phyloP scores from a whole-genome alignment of 331 rosid species.

The Malus hybrid region DNA sequence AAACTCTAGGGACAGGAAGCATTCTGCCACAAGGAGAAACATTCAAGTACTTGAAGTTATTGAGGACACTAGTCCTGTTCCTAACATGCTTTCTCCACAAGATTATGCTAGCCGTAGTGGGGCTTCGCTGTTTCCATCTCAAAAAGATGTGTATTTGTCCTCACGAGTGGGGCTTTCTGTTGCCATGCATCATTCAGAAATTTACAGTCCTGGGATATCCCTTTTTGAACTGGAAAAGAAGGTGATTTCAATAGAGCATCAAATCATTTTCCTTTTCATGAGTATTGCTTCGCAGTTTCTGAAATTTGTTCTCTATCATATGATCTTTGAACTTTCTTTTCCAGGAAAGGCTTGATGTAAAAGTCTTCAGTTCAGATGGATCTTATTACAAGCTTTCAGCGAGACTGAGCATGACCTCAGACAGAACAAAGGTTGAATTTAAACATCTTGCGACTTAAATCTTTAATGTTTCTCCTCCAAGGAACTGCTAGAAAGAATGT shows the following conservation, averaged over 20 bases:
- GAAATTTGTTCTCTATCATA: conserved; percentile 5
- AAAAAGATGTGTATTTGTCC: conserved; percentile 62
- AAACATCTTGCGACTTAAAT: not conserved
- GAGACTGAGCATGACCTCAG: conserved; percentile 74
- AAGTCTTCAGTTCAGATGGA: conserved; percentile 81
- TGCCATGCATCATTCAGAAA: conserved; percentile 60
- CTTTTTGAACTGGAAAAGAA: conserved; percentile 89
- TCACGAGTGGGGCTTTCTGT: conserved; percentile 87
- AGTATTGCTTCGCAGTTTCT: conserved; percentile 9
- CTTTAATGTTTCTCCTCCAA: not conserved
- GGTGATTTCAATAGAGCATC: conserved; percentile 38
- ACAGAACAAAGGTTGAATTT: conserved; percentile 80
- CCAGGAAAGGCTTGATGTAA: conserved; percentile 87
- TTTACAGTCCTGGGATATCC: conserved; percentile 75
- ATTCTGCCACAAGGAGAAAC: conserved; percentile 48
- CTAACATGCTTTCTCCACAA: conserved; percentile 95
- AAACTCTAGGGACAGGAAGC: conserved; percentile 63
- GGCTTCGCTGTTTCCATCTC: conserved; percentile 55
- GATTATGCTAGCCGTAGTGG: conserved; percentile 68
- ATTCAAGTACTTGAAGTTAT: conserved; percentile 77
- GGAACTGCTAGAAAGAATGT: not conserved
- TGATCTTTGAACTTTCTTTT: conserved; percentile 23
- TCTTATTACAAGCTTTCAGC: conserved; percentile 17
- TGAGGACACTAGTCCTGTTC: conserved; percentile 80
- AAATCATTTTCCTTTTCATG: not conserved